phyloP scores from a whole-genome alignment of 768 basidiomycete species.

The Cystofilobasidium ferigula region DNA sequence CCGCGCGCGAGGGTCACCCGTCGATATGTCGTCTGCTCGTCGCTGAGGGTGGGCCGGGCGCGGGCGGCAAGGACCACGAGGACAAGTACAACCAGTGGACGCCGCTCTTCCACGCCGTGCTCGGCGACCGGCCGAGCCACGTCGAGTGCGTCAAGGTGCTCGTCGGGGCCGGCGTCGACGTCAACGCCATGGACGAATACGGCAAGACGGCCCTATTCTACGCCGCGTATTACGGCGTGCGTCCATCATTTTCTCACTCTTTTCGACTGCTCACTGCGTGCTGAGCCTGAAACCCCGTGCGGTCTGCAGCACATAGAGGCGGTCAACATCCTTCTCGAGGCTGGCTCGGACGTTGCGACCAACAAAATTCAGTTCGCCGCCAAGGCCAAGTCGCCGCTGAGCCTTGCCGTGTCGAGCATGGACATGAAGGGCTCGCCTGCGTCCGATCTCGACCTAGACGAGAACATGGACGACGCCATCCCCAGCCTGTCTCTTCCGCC shows the following conservation, averaged over 20 bases:
- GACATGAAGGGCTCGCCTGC: conserved; percentile 10
- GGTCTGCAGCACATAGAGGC: conserved; percentile 19
- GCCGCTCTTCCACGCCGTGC: conserved; percentile 83
- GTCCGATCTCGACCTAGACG: conserved; percentile 37
- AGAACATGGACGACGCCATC: conserved; percentile 63
- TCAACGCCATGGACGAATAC: conserved; percentile 69
- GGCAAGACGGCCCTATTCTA: conserved; percentile 80
- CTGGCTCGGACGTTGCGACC: conserved; percentile 17
- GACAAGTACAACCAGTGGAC: conserved; percentile 99
- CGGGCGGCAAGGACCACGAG: conserved; percentile 59
- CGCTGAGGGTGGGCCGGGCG: conserved; percentile 43
- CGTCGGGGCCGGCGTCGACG: conserved; percentile 63
- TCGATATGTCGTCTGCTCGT: conserved; percentile 71
- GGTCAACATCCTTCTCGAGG: conserved; percentile 19
- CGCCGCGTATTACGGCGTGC: conserved; percentile 79
- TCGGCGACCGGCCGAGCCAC: conserved; percentile 56
- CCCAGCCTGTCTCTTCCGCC: conserved; percentile 91
- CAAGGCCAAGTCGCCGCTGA: conserved; percentile 7
- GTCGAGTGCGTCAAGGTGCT: conserved; percentile 62
- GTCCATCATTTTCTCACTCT: background rate
- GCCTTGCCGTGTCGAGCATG: background rate
- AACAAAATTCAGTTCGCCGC: conserved; percentile 19
- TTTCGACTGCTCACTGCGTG: background rate
- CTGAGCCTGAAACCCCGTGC: background rate
- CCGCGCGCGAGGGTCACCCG: conserved; percentile 80